Evolutionary conservation across 768 basidiomycete genomes (phyloP).

Genomic region (Gloeopeniophorella convolvens): DNA sequence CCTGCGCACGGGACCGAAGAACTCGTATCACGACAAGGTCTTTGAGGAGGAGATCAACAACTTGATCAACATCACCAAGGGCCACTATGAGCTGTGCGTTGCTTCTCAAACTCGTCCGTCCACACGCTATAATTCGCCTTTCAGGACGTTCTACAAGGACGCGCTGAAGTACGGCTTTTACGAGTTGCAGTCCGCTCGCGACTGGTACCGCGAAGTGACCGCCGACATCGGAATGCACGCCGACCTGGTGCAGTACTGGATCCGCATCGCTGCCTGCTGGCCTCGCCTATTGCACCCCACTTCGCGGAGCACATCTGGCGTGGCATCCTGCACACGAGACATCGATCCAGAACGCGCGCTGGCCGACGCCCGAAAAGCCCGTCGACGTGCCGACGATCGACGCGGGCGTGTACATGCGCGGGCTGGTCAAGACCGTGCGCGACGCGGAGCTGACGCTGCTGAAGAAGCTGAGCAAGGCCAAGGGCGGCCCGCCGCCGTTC

Average conservation of each 20-base stretch:
- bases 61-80: constrained; percentile 74
- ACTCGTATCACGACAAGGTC: constrained; percentile 74
- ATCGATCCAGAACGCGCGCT: constrained; percentile 77
- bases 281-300: constrained; percentile 88
- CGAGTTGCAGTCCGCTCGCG: constrained; percentile 85
- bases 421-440: constrained; percentile 85
- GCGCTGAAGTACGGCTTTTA: constrained; percentile 94
- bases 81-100: constrained; percentile 74
- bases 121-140: neutral
- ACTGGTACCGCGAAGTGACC: constrained; percentile 95
- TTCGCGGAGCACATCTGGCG: constrained; percentile 89
- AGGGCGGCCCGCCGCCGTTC: constrained; percentile 48
- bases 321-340: constrained; percentile 62
- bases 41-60: constrained; percentile 91
- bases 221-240: constrained; percentile 85
- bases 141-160: constrained; percentile 90
- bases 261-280: constrained; percentile 74
- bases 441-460: constrained; percentile 75
- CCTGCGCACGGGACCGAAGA: constrained; percentile 66
- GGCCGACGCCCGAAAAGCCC: constrained; percentile 61
- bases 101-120: neutral
- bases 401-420: constrained; percentile 79
- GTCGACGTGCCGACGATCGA: constrained; percentile 66
- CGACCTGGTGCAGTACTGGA: constrained; percentile 82
- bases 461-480: constrained; percentile 76